Conservation (phyloP, 768 basidiomycete genomes). For the Suillus weaverae region DNA sequence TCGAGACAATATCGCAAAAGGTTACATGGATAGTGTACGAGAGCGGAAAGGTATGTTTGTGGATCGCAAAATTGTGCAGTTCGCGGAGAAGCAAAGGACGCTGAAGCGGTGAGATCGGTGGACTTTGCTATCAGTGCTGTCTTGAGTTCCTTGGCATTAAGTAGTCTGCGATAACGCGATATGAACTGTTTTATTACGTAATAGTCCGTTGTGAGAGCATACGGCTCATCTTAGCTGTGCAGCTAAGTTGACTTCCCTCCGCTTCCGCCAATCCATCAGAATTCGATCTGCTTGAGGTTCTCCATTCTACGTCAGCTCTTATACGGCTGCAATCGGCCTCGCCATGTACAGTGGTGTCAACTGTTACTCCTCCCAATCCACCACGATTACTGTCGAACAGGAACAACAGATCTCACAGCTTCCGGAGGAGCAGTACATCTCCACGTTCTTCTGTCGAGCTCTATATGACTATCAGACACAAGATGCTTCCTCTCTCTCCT, state of each 20-base stretch:
- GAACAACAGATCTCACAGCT: constrained; percentile 15
- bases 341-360: constrained; percentile 19
- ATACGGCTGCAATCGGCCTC: constrained; percentile 28
- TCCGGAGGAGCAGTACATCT: constrained; percentile 58
- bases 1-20: constrained; percentile 87
- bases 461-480: constrained; percentile 89
- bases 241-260: constrained; percentile 8
- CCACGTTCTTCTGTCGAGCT: constrained; percentile 85
- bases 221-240: constrained; percentile 15
- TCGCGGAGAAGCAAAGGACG: constrained; percentile 97
- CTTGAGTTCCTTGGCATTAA: not conserved
- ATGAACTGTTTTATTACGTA: constrained; percentile 23
- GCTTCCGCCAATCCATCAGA: constrained; percentile 11
- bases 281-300: constrained; percentile 10
- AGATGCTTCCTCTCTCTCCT: constrained; percentile 87
- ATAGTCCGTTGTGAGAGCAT: constrained; percentile 15
- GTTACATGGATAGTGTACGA: constrained; percentile 88
- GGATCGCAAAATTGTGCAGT: constrained; percentile 91
- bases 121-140: constrained; percentile 5
- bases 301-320: constrained; percentile 6
- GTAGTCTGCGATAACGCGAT: constrained; percentile 7
- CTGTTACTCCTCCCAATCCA: constrained; percentile 17
- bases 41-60: constrained; percentile 95
- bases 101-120: constrained; percentile 49
- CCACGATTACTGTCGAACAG: constrained; percentile 27